Evolutionary conservation across 257 asterid genomes (phyloP).

Genomic region (Solanum bulbocastanum): DNA sequence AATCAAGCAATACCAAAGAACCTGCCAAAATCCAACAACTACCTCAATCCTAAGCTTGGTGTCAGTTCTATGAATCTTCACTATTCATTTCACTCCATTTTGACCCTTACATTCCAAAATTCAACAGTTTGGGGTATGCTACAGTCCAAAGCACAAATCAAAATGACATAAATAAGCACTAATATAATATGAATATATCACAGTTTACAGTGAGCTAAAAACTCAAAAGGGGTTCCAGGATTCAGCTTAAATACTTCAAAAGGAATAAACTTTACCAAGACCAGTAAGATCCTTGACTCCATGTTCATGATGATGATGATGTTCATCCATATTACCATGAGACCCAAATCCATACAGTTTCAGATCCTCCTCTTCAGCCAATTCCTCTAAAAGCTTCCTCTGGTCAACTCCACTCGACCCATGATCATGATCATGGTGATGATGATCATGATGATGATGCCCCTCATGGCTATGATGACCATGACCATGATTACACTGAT

Average conservation of each 20-base stretch:
- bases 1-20: background rate
- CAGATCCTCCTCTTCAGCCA: conserved; percentile 95
- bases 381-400: conserved; percentile 66
- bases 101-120: background rate
- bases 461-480: conserved; percentile 7
- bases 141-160: background rate
- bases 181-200: background rate
- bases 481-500: conserved; percentile 55
- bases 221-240: background rate
- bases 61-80: background rate
- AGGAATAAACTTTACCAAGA: conserved; percentile 27
- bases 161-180: background rate
- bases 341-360: conserved; percentile 43
- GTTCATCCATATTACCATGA: background rate
- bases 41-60: background rate
- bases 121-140: background rate
- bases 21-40: background rate
- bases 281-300: conserved; percentile 46
- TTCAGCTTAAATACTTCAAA: background rate
- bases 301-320: conserved; percentile 20
- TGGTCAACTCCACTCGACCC: conserved; percentile 11
- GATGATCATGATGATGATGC: background rate
- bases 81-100: background rate
- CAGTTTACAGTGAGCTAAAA: background rate
- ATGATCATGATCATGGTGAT: conserved; percentile 14